Base-by-base conservation (phyloP, 192 early-diverging fungal genomes). In the Martensiomyces pterosporus region DNA sequence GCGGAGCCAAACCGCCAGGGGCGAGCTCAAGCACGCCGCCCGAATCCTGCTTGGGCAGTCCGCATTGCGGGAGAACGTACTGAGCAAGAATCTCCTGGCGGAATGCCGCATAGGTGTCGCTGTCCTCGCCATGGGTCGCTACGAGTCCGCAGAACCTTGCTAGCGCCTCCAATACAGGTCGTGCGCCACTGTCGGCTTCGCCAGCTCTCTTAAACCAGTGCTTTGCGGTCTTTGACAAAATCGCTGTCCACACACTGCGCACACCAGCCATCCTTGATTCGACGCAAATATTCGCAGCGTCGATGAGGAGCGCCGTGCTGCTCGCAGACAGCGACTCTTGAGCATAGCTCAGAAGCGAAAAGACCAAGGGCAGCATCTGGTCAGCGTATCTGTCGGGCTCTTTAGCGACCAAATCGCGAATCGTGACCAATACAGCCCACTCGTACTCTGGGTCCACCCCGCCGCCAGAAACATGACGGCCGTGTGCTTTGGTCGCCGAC, bases 371-470 rank as follows among this genome's bases (percentile, higher is more conserved):
- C 17, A 67, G 33, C 16, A 67, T 15, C 32, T 67, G 46, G 17
- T 67, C 64, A 9, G 64, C 56, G 42, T 59, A 67, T 41, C 50
- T 25, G 14, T 50, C 56, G 3, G 64, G 38, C 19, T 48, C 56
- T 17, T 23, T n/a, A 23, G n/a, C 17, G 7, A 49, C 56, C 47
- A 67, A 23, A 22, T 59, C 64, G 25, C 56, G 55, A n/a, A 59
- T 44, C 2, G 52, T 59, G 13, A 42, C 38, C 16, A 67, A 29
- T 21, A 67, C 43, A 3, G 64, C 47, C 64, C 64, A 67, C 29
- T 53, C 56, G 47, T 67, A 67, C 37, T 57, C 62, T 4, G 36
- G 43, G 21, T 49, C 35, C 32, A 44, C 26, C 1, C 6, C 29
- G 12, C 29, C 12, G 5, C 29, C 29, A 32, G n/a, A n/a, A n/a